Conservation (phyloP, 768 basidiomycete species). For the Clavulina sp. region DNA sequence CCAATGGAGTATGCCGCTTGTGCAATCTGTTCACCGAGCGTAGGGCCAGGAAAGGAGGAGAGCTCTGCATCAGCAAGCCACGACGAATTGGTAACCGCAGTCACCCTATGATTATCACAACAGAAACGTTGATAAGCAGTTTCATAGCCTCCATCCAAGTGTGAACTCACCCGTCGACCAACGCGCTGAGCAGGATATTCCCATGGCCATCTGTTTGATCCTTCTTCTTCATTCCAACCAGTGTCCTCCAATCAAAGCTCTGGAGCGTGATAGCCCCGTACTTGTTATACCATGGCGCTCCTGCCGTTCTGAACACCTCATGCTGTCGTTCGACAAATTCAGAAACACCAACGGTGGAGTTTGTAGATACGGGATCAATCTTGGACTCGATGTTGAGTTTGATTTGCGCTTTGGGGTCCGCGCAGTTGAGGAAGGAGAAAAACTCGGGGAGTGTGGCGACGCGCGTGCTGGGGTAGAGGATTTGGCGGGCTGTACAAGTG, state of each 20-base stretch:
- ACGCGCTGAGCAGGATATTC: slow-evolving; percentile 45
- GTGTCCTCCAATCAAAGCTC: slow-evolving; percentile 68
- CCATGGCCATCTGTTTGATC: no score
- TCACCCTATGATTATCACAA: slow-evolving; percentile 2
- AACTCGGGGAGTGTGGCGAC: slow-evolving; percentile 59
- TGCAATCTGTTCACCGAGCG: slow-evolving; percentile 39
- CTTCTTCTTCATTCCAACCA: slow-evolving; percentile 53
- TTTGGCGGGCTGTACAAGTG: slow-evolving; percentile 49
- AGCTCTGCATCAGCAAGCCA: slow-evolving; percentile 58
- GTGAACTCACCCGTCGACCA: slow-evolving; percentile 41
- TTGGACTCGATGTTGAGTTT: slow-evolving; percentile 53
- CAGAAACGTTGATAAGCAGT: slow-evolving; percentile 20
- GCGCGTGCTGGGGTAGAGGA: slow-evolving; percentile 46
- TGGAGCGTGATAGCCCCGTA: slow-evolving; percentile 23
- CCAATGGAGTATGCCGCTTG: slow-evolving; percentile 49
- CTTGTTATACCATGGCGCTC: slow-evolving; percentile 10
- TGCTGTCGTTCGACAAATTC: slow-evolving; percentile 16
- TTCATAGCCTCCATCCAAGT: slow-evolving; percentile 2
- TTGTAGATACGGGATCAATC: slow-evolving; percentile 14
- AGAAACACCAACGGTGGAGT: slow-evolving; percentile 15
- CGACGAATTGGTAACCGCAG: slow-evolving; percentile 25
- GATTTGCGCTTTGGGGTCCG: slow-evolving; percentile 42
- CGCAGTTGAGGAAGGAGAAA: slow-evolving; percentile 60
- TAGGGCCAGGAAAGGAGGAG: slow-evolving; percentile 43
- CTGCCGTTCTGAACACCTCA: slow-evolving; percentile 4